Percentiles rank a stretch among this genome's conserved stretches.
Conservation (phyloP, 2,329 filamentous ascomycete genomes). For the Sclerotinia minor region DNA sequence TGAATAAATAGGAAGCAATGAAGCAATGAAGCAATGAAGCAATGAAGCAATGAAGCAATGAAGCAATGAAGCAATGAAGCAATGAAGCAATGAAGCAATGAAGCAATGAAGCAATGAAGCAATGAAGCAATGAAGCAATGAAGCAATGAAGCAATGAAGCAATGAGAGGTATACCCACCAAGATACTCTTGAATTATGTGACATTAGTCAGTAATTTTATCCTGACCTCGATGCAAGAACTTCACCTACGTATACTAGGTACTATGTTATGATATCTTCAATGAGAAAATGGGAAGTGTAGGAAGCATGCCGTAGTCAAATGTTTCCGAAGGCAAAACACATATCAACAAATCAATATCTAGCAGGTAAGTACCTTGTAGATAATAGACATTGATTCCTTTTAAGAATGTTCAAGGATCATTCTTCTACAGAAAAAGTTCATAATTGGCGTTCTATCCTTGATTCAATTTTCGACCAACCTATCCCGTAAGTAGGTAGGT, state of each 20-base stretch:
- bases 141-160: background rate
- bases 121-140: background rate
- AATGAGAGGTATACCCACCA: background rate
- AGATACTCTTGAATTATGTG: background rate
- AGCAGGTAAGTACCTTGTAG: conserved; percentile 3
- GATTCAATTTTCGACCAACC: background rate
- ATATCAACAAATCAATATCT: conserved; percentile 12
- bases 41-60: background rate
- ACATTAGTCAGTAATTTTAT: background rate
- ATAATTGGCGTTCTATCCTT: background rate
- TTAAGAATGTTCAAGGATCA: conserved; percentile 10
- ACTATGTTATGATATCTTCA: background rate
- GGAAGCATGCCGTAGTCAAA: background rate
- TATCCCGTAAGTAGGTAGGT: background rate
- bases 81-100: background rate
- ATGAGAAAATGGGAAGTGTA: background rate
- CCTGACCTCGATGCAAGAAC: background rate
- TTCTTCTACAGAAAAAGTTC: background rate
- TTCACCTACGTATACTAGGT: background rate
- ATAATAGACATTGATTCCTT: no score
- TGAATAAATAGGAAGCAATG: conserved; percentile 7
- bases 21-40: background rate
- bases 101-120: background rate
- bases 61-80: background rate
- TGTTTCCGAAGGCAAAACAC: background rate